These are phyloP conservation scores for Microcyclospora pomicola DNA, from an alignment of 2,329 filamentous ascomycete genomes.

Conservation along the genomic window DNA sequence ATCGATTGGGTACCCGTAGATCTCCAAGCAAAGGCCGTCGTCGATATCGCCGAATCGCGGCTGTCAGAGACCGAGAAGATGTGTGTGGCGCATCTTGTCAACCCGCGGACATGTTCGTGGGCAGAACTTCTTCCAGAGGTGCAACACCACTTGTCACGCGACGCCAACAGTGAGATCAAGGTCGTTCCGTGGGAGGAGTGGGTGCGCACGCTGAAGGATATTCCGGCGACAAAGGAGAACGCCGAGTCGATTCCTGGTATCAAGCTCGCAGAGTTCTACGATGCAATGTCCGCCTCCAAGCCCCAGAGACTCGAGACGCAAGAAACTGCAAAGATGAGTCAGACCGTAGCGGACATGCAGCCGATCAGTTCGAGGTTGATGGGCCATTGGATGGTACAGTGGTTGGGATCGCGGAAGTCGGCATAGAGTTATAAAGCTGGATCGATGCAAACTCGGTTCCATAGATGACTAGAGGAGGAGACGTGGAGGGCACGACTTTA, in stretches of 20 bases:
- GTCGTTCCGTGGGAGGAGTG: conserved; percentile 9
- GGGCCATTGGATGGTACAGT: conserved; percentile 6
- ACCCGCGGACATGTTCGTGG: conserved; percentile 15
- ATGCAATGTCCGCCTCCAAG: conserved; percentile 1
- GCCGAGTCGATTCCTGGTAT: conserved; percentile 13
- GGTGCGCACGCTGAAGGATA: conserved; percentile 9
- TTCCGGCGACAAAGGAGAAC: conserved; percentile 10
- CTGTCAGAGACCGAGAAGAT: conserved; percentile 5
- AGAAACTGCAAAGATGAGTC: conserved; percentile 16
- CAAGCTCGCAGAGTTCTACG: conserved; percentile 20
- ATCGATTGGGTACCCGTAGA: conserved; percentile 36
- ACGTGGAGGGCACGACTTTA: too few relatives aligned
- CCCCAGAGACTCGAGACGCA: conserved; percentile 6
- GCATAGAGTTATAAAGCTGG: too few relatives aligned
- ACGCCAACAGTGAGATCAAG: too few relatives aligned
- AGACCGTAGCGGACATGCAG: conserved; percentile 16
- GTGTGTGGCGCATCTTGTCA: conserved; percentile 18
- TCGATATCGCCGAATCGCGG: conserved; percentile 10
- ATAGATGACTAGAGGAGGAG: too few relatives aligned
- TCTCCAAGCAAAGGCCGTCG: conserved; percentile 24
- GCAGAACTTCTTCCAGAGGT: conserved; percentile 11
- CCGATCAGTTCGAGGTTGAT: conserved; percentile 9
- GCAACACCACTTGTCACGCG: conserved; percentile 6
- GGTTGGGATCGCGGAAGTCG: not conserved
- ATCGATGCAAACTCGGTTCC: too few relatives aligned